Conservation (phyloP, 371 early-diverging fungal species). For the Rhizopus sp. region DNA sequence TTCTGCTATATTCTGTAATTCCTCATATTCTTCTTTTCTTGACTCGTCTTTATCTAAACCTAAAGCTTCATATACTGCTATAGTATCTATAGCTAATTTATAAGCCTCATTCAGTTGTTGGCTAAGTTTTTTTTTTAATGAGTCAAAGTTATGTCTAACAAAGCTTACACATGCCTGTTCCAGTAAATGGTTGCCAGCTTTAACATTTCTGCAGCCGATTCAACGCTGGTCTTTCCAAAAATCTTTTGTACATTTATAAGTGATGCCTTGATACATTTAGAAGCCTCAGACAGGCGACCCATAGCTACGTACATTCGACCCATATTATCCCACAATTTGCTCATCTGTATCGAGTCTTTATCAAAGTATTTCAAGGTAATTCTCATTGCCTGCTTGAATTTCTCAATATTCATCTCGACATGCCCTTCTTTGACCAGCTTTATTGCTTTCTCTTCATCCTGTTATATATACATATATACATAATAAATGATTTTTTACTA, state of each 20-base stretch:
- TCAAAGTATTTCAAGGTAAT: conserved; percentile 16
- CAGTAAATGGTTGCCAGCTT: conserved; percentile 30
- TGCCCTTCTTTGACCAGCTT: neutral
- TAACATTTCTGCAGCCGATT: conserved; percentile 36
- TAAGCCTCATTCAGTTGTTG: neutral
- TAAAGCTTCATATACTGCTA: neutral
- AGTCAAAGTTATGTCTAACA: neutral
- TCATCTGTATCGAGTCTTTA: conserved; percentile 16
- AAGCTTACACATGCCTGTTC: conserved; percentile 16
- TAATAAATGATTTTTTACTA: too few relatives aligned
- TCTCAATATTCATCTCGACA: too few relatives aligned
- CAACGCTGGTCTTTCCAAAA: conserved; percentile 30
- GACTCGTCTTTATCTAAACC: neutral
- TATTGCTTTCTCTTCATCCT: too few relatives aligned
- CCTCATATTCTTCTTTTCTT: too few relatives aligned
- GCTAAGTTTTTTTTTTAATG: neutral
- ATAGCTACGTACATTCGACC: conserved; percentile 15
- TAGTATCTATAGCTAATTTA: neutral
- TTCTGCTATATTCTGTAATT: too few relatives aligned
- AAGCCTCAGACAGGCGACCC: conserved; percentile 14
- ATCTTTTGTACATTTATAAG: conserved; percentile 16
- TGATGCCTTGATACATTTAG: conserved; percentile 21
- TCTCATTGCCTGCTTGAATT: conserved; percentile 5
- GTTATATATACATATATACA: too few relatives aligned
- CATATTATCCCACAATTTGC: conserved; percentile 25